Evolutionary conservation across 179 eudicot genomes (phyloP).

Genomic region (Heliamphora pulchella): DNA sequence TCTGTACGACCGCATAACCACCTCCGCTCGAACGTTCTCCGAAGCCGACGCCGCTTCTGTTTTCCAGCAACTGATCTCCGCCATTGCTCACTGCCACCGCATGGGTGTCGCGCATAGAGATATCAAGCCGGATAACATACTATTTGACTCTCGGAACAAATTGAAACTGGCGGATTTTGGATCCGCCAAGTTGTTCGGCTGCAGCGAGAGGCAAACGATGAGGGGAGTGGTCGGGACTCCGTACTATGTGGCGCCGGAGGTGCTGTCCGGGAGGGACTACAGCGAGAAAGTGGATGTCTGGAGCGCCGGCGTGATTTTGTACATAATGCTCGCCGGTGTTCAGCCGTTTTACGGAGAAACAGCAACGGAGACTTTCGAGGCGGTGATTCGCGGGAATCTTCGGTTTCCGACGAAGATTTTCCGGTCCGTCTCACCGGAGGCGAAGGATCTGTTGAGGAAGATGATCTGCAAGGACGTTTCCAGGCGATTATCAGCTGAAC

Average conservation of each 20-base stretch:
- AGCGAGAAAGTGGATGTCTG: conserved; percentile 83
- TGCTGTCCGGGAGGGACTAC: conserved; percentile 64
- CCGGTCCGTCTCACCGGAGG: conserved; percentile 59
- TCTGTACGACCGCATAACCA: conserved; percentile 46
- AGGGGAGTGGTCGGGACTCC: conserved; percentile 89
- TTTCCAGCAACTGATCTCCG: conserved; percentile 38
- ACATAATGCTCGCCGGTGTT: conserved; percentile 78
- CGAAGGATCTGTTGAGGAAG: conserved; percentile 79
- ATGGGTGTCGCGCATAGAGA: conserved; percentile 71
- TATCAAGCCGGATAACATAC: conserved; percentile 72
- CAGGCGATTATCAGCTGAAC: conserved; percentile 67
- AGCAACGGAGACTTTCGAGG: conserved; percentile 64
- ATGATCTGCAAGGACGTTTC: conserved; percentile 80
- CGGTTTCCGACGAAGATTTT: conserved; percentile 72
- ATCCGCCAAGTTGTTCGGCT: conserved; percentile 73
- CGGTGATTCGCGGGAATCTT: conserved; percentile 65
- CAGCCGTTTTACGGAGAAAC: conserved; percentile 83
- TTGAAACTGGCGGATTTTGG: conserved; percentile 81
- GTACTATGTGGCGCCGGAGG: conserved; percentile 97
- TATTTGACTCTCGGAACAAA: conserved; percentile 52
- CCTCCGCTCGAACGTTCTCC: conserved; percentile 22
- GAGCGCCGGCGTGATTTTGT: conserved; percentile 87
- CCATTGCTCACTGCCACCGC: conserved; percentile 62
- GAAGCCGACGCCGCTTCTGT: conserved; percentile 51
- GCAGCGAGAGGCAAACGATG: conserved; percentile 38